A percentile compares a stretch with the other conserved stretches of the same genome.
Conservation (phyloP, 768 basidiomycete genomes). For the Mycena albidolilacea region DNA sequence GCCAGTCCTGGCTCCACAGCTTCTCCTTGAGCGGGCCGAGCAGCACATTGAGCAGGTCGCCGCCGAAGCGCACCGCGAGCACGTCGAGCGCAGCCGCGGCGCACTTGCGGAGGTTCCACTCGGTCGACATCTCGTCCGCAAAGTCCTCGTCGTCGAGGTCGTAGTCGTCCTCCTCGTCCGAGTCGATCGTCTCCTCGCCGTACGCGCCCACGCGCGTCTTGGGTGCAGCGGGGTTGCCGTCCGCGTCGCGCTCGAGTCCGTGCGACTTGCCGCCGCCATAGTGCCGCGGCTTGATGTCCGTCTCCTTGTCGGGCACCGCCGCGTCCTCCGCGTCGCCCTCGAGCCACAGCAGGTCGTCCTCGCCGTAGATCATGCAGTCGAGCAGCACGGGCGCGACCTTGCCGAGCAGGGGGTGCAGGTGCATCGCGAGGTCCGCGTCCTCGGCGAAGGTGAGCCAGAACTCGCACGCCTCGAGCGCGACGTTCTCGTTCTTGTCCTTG, state of each 20-base stretch:
- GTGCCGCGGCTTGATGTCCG: constrained; percentile 96
- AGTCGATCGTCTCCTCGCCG: constrained; percentile 86
- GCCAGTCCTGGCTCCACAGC: constrained; percentile 93
- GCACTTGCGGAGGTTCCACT: constrained; percentile 99
- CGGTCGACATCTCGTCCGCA: constrained; percentile 96
- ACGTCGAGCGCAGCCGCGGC: constrained; percentile 98
- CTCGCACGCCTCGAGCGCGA: constrained; percentile 98
- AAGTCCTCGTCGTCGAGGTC: constrained; percentile 93
- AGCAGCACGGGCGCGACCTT: constrained; percentile 96
- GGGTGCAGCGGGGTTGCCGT: constrained; percentile 54
- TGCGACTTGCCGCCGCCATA: constrained; percentile 87
- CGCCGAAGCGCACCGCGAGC: constrained; percentile 92
- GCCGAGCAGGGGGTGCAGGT: constrained; percentile 88
- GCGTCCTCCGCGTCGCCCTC: constrained; percentile 94
- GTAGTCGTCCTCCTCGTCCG: constrained; percentile 91
- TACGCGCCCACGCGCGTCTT: constrained; percentile 73
- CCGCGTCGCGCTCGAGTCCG: constrained; percentile 82
- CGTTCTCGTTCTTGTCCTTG: constrained; percentile 96
- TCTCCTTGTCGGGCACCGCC: constrained; percentile 91
- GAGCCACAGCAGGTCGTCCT: constrained; percentile 95
- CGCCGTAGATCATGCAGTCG: constrained; percentile 97
- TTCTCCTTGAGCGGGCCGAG: constrained; percentile 93
- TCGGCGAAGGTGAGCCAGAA: constrained; percentile 99
- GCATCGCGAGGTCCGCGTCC: constrained; percentile 88
- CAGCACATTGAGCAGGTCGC: constrained; percentile 91